Base-by-base conservation (phyloP, 1,139 yeast species). In the Geotrichum europaeum region DNA sequence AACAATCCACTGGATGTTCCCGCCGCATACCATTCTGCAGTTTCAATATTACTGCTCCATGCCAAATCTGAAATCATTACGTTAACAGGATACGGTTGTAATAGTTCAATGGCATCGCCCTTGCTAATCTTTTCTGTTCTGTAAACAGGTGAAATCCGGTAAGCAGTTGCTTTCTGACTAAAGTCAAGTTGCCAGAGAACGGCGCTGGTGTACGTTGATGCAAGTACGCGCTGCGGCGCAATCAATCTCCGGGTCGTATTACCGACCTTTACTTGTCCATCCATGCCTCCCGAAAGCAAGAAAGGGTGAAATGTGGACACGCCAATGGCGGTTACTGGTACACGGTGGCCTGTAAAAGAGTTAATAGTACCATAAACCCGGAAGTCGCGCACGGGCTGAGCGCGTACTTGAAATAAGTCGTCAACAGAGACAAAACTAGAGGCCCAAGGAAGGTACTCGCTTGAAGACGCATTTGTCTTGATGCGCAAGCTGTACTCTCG, bases 1-100 rank as follows among this genome's bases (percentile, higher is more conserved):
- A 90, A 67, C 30, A 90, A 68, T 0, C 97, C 97, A 3, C 84
- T 76, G 6, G 82, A 80, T 18, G 87, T 80, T 0, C 85, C 85
- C n/a, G 86, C 85, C 2, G 86, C 86, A 72, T 81, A 87, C 71
- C 81, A 78, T 18, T 85, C 84, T n/a, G 84, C 84, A 43, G 79
- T 79, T 1, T 65, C 61, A 0, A 72, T 64, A 56, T 77, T 79
- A 60, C 84, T 87, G 67, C 84, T 83, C 92, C 96, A 88, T 10
- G 82, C 80, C 1, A 85, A 62, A 6, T 83, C 70, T 0, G 86
- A 79, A 4, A 89, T 76, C 24, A 78, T 73, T 3, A 85, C 76
- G 15, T 84, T 81, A 12, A 81, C 77, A 3, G 90, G 87, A 62
- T 79, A 81, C 1, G 73, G 56, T 22, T 63, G 64, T 51, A 67